Base-by-base conservation (phyloP, 169 alveolate genomes). In the Eimeria nieschulzi region DNA sequence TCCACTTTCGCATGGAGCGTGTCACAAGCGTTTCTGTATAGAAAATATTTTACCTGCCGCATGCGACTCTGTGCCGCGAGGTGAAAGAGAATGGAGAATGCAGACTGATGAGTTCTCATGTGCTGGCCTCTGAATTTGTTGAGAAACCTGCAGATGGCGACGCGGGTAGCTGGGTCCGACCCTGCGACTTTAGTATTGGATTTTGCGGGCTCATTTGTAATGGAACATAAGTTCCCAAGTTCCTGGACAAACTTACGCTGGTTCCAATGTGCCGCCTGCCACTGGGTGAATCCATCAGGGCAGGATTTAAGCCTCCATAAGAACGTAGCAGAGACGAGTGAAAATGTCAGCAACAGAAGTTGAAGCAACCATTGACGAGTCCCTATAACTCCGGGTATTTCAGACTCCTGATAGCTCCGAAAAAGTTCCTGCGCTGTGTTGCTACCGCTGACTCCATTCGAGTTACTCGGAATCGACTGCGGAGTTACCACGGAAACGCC, bases 61-160 rank as follows among this genome's bases (percentile, higher is more conserved):
- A 63, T 80, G 63, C 75, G 88, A 59, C 88, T 80, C 51, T 80
- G 88, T 33, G 75, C 88, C 76, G 88, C 88, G 19, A 80, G 88
- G 76, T 80, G 61, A 75, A 80, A 80, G 88, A 80, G 33, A 26
- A 61, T 39, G 19, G 88, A 72, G 56, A 80, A 80, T 15, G 88
- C 76, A 80, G 88, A 80, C 61, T 80, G 88, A 26, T 80, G 88
- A 7, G 88, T 80, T 7, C 12, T 39, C 59, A 59, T 80, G 61
- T 53, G 39, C 33, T 59, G 88, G 39, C 71, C 75, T 61, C 75
- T 80, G 76, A 59, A 80, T 26, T 80, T 75, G 7, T 25, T 33
- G 19, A 80, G 88, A 33, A 72, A 25, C 61, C 56, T 80, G 56
- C 88, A 55, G 88, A 80, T 80, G 55, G 88, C 88, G 26, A 75